Conservation (phyloP, 306 rosid species). For the Castanopsis chinensis region DNA sequence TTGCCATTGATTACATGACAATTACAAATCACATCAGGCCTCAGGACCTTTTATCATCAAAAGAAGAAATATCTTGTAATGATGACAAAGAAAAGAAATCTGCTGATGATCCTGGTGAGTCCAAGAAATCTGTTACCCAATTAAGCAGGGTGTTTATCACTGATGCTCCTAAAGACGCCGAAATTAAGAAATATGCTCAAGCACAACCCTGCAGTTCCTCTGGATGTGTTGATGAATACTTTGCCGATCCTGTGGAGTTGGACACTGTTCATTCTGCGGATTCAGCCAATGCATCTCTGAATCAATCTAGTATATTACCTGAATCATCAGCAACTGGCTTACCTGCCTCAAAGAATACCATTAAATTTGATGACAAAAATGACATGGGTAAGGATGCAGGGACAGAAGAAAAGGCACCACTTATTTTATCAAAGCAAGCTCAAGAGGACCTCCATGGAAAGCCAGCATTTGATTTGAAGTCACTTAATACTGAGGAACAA, state of each 20-base stretch:
- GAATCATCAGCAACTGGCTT: conserved; percentile 19
- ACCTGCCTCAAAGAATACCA: conserved; percentile 19
- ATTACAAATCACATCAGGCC: conserved; percentile 35
- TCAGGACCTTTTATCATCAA: conserved; percentile 28
- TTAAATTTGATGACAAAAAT: conserved; percentile 22
- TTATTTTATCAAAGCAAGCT: not conserved
- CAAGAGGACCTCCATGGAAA: conserved; percentile 16
- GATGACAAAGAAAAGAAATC: conserved; percentile 22
- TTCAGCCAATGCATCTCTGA: conserved; percentile 14
- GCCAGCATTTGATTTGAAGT: conserved; percentile 15
- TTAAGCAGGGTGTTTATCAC: conserved; percentile 22
- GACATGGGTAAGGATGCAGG: conserved; percentile 10
- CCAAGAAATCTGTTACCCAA: conserved; percentile 12
- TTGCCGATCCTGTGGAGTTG: conserved; percentile 51
- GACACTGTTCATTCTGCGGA: conserved; percentile 8
- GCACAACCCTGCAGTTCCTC: conserved; percentile 35
- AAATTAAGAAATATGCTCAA: conserved; percentile 9
- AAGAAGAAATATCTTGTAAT: conserved; percentile 22
- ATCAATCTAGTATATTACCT: conserved; percentile 29
- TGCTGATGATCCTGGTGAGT: conserved; percentile 30
- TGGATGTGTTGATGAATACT: conserved; percentile 41
- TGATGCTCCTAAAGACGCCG: conserved; percentile 26
- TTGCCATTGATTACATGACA: not conserved
- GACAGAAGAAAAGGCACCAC: not conserved
- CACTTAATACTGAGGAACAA: conserved; percentile 22